A percentile compares a stretch with the other conserved stretches of the same genome.
phyloP scores from a whole-genome alignment of 1,139 yeast species.

The Hemisphaericaspora xylanilytica region DNA sequence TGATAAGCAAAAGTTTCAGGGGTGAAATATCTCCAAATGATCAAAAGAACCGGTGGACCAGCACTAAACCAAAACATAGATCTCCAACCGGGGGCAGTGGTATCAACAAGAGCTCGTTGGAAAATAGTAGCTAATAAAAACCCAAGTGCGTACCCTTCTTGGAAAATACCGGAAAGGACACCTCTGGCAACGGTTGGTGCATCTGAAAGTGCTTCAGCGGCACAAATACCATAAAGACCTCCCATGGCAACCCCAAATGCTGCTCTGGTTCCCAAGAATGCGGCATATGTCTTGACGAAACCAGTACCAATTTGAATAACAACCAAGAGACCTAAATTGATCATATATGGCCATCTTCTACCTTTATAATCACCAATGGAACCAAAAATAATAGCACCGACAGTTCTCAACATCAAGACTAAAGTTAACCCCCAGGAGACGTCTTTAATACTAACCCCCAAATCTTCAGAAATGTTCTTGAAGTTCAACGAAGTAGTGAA shows the following conservation, averaged over 20 bases:
- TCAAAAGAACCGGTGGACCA: slow-evolving; percentile 39
- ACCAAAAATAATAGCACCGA: slow-evolving; percentile 42
- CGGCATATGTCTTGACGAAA: slow-evolving; percentile 35
- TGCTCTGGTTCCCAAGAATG: slow-evolving; percentile 41
- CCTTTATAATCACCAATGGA: slow-evolving; percentile 37
- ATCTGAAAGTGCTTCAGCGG: slow-evolving; percentile 40
- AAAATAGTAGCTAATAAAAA: slow-evolving; percentile 42
- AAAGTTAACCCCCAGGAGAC: slow-evolving; percentile 46
- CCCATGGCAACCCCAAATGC: slow-evolving; percentile 46
- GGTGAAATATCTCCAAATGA: slow-evolving; percentile 33
- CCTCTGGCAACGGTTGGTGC: slow-evolving; percentile 39
- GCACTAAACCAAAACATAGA: slow-evolving; percentile 44
- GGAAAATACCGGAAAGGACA: slow-evolving; percentile 40
- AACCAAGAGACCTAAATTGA: slow-evolving; percentile 29
- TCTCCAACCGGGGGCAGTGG: slow-evolving; percentile 36
- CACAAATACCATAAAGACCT: slow-evolving; percentile 39
- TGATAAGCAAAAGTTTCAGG: slow-evolving; percentile 41
- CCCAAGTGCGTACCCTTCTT: slow-evolving; percentile 47
- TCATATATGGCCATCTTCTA: slow-evolving; percentile 38
- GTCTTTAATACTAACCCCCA: slow-evolving; percentile 26
- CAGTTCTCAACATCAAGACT: slow-evolving; percentile 45
- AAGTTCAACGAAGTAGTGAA: slow-evolving; percentile 38
- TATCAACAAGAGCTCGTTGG: slow-evolving; percentile 38
- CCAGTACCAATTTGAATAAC: slow-evolving; percentile 42
- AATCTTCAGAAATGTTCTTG: slow-evolving; percentile 27